These are phyloP conservation scores for Dendrothele bispora DNA, from an alignment of 768 basidiomycete species.

Conservation along the genomic window DNA sequence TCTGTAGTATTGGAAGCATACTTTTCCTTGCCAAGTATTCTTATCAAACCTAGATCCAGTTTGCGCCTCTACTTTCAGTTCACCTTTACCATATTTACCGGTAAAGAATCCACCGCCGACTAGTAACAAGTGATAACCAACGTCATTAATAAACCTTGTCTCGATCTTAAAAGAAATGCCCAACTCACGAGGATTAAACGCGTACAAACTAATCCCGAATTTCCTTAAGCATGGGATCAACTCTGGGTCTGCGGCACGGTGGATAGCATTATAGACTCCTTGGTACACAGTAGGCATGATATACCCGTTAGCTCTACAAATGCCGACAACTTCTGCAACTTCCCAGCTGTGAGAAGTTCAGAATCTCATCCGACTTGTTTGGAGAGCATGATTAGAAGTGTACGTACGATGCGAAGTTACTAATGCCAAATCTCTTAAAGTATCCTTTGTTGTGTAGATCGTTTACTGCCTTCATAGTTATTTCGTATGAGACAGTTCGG, in stretches of 20 bases:
- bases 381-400: not conserved
- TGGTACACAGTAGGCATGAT: constrained; percentile 59
- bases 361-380: not conserved
- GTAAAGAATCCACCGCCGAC: constrained; percentile 63
- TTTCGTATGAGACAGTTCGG: constrained; percentile 53
- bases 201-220: constrained; percentile 54
- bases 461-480: constrained; percentile 54
- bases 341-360: constrained; percentile 42
- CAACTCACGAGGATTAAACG: constrained; percentile 52
- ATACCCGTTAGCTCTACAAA: constrained; percentile 56
- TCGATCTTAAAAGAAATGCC: no score
- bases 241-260: constrained; percentile 38
- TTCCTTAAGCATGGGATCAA: constrained; percentile 58
- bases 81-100: constrained; percentile 43
- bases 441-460: constrained; percentile 56
- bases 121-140: no score
- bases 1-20: constrained; percentile 14
- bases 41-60: constrained; percentile 63
- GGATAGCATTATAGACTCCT: constrained; percentile 42
- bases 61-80: constrained; percentile 42
- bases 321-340: constrained; percentile 58
- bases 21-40: constrained; percentile 43
- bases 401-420: constrained; percentile 62
- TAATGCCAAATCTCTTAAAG: constrained; percentile 61
- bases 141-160: no score